A percentile compares a stretch with the other conserved stretches of the same genome.
phyloP scores from a whole-genome alignment of 352 stramenopile species.

The Globisporangium spiculum region DNA sequence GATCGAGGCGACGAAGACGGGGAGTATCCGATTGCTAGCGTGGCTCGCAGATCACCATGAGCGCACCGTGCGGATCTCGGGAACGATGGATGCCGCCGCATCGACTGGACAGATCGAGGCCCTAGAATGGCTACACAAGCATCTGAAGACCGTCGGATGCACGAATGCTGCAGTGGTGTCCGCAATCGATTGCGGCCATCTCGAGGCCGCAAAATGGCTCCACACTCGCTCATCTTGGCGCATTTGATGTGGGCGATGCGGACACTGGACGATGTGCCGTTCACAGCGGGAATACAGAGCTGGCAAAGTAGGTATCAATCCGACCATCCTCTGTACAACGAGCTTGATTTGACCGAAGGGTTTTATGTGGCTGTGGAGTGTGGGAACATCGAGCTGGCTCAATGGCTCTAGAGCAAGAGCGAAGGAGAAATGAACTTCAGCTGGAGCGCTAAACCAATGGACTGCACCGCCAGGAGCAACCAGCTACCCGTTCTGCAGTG shows the following conservation, averaged over 20 bases:
- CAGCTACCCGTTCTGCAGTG: background rate
- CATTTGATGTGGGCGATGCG: background rate
- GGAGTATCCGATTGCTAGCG: background rate
- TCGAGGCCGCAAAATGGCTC: background rate
- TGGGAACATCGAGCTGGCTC: background rate
- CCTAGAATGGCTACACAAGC: background rate
- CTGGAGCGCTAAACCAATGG: background rate
- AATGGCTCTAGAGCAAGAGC: background rate
- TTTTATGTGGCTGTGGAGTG: background rate
- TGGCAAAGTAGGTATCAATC: background rate
- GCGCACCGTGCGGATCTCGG: background rate
- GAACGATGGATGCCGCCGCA: background rate
- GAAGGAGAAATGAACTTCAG: background rate
- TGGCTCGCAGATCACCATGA: background rate
- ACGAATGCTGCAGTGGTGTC: background rate
- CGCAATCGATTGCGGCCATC: background rate
- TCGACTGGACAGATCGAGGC: background rate
- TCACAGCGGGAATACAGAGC: background rate
- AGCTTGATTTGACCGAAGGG: background rate
- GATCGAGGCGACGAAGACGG: background rate
- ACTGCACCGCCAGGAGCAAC: background rate
- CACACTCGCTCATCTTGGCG: background rate
- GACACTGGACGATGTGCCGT: background rate
- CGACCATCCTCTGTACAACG: background rate
- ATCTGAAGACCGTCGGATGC: background rate